Evolutionary conservation across 352 stramenopile species (phyloP), one percentile per base, ranked within the genome.

Genomic region (Pythium aristosporum): DNA sequence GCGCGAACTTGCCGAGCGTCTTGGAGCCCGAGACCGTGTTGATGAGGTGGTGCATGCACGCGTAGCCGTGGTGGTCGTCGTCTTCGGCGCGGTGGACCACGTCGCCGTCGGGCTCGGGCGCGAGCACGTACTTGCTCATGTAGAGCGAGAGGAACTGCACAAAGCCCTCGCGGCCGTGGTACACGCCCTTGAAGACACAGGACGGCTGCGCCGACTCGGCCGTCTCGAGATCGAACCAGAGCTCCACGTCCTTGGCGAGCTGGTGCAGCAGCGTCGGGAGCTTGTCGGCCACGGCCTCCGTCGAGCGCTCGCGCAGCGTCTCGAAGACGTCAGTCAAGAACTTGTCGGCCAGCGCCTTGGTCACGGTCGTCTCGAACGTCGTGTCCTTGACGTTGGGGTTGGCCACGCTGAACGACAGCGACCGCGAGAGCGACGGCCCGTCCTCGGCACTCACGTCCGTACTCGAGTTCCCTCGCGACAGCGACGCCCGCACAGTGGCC

Each of bases 131-230:
- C 70, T 91, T 94, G 71, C 75, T 93, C 47, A 74, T 67, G 54
- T 91, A 96, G 28, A 96, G 67, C 63, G 85, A 77, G 21, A 84
- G 70, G 64, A 94, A 96, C 60, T 96, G 83, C 52, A 92, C 87
- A 54, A 96, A 87, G 8, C 87, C 87, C 67, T 96, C 87, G 12
- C 87, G 82, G 46, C 83, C 87, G 57, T 96, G 85, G 72, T 94
- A 96, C 25, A 92, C 84, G 48, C 87, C 87, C 68, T 96, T 93
- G 71, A 92, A 96, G 43, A 95, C 85, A 39, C 85, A 94, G 37
- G 80, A 91, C 46, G 85, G 82, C 63, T 92, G 77, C 21, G 73
- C 75, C 2, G 68, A 82, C 56, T 96, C 87, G 36, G 78, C 66
- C 8, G 87, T 91, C 55, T 96, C 87, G 5, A 96, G 57, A 46